Conservation (phyloP, 345 rosid genomes). For the Reutealis trisperma region DNA sequence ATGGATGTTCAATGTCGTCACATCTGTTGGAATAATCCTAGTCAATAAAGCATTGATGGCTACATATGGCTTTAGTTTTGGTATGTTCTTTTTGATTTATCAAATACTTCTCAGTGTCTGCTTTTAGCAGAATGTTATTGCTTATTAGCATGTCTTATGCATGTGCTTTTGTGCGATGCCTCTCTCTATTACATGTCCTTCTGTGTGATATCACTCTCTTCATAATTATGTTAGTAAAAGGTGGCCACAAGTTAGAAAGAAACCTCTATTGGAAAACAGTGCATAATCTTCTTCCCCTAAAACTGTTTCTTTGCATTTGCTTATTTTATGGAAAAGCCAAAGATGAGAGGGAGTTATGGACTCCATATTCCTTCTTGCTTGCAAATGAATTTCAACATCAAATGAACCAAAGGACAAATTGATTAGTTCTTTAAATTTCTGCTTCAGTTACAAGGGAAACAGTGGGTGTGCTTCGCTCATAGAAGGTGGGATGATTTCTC, state of each 20-base stretch:
- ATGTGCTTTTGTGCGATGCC: not conserved
- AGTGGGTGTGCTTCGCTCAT: not conserved
- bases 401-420: not conserved
- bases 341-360: not conserved
- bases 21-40: slow-evolving; percentile 95
- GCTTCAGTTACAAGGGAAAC: not conserved
- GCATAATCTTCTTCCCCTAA: not conserved
- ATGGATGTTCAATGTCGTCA: slow-evolving; percentile 96
- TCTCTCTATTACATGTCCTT: not conserved
- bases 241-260: not conserved
- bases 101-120: slow-evolving; percentile 4
- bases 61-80: slow-evolving; percentile 87
- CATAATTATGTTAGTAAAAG: too few species aligned
- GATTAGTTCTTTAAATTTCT: not conserved
- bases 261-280: not conserved
- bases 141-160: not conserved
- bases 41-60: slow-evolving; percentile 98
- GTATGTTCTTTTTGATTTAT: slow-evolving; percentile 37
- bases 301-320: not conserved
- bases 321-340: not conserved
- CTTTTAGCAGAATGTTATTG: not conserved
- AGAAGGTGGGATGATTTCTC: not conserved
- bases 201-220: not conserved
- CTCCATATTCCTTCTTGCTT: not conserved
- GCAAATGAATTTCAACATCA: not conserved